phyloP scores from a whole-genome alignment of 257 asterid species.

The Solanum stenotomum region DNA sequence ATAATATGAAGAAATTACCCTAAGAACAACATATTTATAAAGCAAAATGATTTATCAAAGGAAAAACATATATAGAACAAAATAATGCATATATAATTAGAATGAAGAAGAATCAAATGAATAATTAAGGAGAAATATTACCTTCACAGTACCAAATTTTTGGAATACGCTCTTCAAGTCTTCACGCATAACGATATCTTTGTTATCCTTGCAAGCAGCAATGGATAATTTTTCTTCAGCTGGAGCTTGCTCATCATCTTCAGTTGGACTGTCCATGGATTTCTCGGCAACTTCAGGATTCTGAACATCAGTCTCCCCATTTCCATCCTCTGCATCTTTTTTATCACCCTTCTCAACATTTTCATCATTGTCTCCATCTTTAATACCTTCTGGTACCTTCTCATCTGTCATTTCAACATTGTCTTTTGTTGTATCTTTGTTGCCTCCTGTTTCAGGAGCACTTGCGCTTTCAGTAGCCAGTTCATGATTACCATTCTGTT shows the following conservation, averaged over 20 bases:
- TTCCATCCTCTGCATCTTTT: slow-evolving; percentile 8
- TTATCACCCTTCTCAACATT: background rate
- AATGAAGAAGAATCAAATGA: background rate
- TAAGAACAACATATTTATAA: background rate
- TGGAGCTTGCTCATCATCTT: slow-evolving; percentile 30
- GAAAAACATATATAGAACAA: background rate
- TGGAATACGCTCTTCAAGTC: slow-evolving; percentile 59
- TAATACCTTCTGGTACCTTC: slow-evolving; percentile 11
- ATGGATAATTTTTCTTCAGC: slow-evolving; percentile 24
- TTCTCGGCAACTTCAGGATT: slow-evolving; percentile 32
- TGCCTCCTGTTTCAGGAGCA: slow-evolving; percentile 29
- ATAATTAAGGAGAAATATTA: slow-evolving; percentile 3
- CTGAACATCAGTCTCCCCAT: slow-evolving; percentile 22
- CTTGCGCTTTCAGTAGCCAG: slow-evolving; percentile 16
- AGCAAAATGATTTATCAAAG: background rate
- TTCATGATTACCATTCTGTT: slow-evolving; percentile 32
- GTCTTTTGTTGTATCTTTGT: slow-evolving; percentile 18
- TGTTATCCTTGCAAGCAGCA: slow-evolving; percentile 47
- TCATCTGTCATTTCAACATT: slow-evolving; percentile 19
- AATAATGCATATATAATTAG: background rate
- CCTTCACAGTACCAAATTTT: slow-evolving; percentile 85
- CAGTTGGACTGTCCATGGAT: slow-evolving; percentile 20
- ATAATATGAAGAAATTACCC: background rate
- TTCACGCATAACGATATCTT: slow-evolving; percentile 78
- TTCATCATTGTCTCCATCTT: background rate